Base-by-base conservation (phyloP, 2,329 filamentous ascomycete genomes). In the Pseudogymnoascus sp. region DNA sequence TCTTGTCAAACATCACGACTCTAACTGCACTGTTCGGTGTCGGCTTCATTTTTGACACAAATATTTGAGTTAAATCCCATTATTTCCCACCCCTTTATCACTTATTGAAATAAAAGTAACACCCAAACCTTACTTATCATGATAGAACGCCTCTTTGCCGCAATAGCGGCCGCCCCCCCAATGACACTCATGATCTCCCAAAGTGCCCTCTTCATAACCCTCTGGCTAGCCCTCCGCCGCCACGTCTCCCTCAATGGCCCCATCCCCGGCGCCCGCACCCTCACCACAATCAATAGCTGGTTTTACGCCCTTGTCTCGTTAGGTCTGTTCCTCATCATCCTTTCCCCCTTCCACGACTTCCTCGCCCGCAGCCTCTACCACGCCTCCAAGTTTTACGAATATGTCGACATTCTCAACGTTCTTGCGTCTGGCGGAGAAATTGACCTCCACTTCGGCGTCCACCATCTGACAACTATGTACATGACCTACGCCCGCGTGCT, bases 401-500 rank as follows among this genome's bases (percentile, higher is more conserved):
- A 72, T 62, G 43, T 72, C 25, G 72, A 74, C 59, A 69, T 73
- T 12, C 66, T 74, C 34, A 69, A 66, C 60, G 69, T 74, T n/a
- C 65, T 70, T 3, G 72, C 72, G 8, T 63, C 64, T 8, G 69
- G 71, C 2, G 67, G 67, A 1, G 25, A 56, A 9, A 68, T 74
- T 38, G 68, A 68, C 36, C 60, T 68, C 21, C 71, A 73, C 63
- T 72, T 73, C 63, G 69, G 67, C 16, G 71, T 73, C 40, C 69
- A 73, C 64, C 73, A 72, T 65, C 65, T 72, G n/a, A 72, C 71
- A 2, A 72, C 69, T 16, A 70, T 72, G 16, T 72, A 72, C 62
- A 60, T 73, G 21, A 72, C 72, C 5, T 70, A 69, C 49, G 60
- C 69, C 56, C 70, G 72, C 11, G 68, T 71, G 28, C 25, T 71